Evolutionary conservation across 23 red algal genomes (phyloP), one percentile per base, ranked within the genome.

Genomic region (Gracilaria gracilis): DNA sequence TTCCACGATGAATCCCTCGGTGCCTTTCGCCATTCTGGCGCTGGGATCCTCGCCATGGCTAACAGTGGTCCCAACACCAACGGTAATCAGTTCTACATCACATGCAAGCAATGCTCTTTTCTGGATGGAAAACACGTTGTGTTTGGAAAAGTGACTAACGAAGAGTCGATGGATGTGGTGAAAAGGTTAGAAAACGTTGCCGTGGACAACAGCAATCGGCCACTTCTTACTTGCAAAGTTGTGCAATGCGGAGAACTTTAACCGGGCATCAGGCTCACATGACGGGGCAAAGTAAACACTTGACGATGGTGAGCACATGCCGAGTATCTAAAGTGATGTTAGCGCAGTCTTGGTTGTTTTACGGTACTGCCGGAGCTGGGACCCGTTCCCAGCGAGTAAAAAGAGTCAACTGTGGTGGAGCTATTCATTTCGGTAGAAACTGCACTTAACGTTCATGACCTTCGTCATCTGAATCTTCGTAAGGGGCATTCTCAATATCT

Each of bases 61-160:
- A 98, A 98, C 81, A 89, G 79, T 16, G 96, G 96, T 39, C 83
- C 88, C 46, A 78, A 95, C 80, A 98, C 96, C 46, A 98, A 98
- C 82, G 96, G 93, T 38, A 71, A 49, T 51, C 93, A 95, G 84
- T 95, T 95, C 75, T 95, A 88, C 36, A 95, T 95, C 57, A 95
- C 93, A 0, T 95, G 78, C 75, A 85, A 38, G 29, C 33, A 92
- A 67, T 91, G 86, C 21, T 42, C 71, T 58, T 96, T 88, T 74
- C 57, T 96, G 38, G 94, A 96, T 84, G 94, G 94, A 54, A 91
- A 93, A 36, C 88, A 96, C 42, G 94, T 96, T 32, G 88, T 96
- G 47, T 96, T 96, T 80, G 94, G 94, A 3, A 87, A 83, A 66
- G 94, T 96, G 54, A 51, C 67, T 33, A 87, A 77, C 50, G 62